Conservation (phyloP, 2,329 filamentous ascomycete genomes). For the Nothopassalora personata region DNA sequence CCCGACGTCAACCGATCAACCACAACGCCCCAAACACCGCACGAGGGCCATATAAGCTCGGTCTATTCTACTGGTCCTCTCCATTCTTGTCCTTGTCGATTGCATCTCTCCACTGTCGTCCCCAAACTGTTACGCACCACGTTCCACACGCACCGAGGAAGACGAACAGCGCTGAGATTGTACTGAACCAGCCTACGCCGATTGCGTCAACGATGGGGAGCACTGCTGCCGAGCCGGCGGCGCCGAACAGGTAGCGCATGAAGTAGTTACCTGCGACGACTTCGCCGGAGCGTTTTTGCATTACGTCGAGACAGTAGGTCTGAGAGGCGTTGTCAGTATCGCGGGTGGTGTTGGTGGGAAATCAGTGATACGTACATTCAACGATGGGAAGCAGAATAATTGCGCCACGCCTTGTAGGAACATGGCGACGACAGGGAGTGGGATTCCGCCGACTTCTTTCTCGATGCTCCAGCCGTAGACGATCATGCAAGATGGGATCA, state of each 20-base stretch:
- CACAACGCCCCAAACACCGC: constrained; percentile 2
- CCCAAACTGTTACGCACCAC: constrained; percentile 38
- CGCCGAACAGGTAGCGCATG: constrained; percentile 69
- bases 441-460: constrained; percentile 50
- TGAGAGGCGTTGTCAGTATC: background rate
- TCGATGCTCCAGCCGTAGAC: constrained; percentile 64
- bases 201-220: constrained; percentile 68
- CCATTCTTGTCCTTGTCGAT: constrained; percentile 17
- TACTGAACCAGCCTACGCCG: constrained; percentile 77
- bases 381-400: constrained; percentile 66
- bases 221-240: constrained; percentile 63
- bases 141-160: constrained; percentile 40
- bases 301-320: constrained; percentile 77
- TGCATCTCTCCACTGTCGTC: constrained; percentile 21
- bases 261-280: constrained; percentile 74
- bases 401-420: constrained; percentile 70
- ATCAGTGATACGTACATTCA: constrained; percentile 46
- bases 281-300: constrained; percentile 65
- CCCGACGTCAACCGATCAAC: background rate
- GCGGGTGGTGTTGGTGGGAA: too few relatives aligned
- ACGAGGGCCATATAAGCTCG: constrained; percentile 2
- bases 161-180: constrained; percentile 59
- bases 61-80: constrained; percentile 4
- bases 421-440: constrained; percentile 64
- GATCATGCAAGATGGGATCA: constrained; percentile 59